Evolutionary conservation across 768 basidiomycete genomes (phyloP), one percentile per base, ranked within the genome.

Genomic region (Mycena rosella): DNA sequence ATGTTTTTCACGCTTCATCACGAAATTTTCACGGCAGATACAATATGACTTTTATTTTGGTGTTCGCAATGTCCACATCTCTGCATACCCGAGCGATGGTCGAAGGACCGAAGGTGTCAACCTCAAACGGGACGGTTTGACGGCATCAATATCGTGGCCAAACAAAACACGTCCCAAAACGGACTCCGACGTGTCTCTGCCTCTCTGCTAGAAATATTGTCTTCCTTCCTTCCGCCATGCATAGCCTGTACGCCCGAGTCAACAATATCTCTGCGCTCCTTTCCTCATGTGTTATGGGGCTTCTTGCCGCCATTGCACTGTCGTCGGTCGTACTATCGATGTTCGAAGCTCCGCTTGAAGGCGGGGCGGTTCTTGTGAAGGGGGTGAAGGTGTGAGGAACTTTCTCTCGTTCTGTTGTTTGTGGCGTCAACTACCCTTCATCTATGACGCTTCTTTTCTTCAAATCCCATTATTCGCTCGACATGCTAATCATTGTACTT

Each of bases 251-350:
- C 68, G 82, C 93, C 30, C 86, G 94, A 60, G 75, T 92, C 72
- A 95, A 93, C 80, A 92, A 91, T 77, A 76, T 88, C 71, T 91
- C 91, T 27, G 88, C 91, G 7, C 83, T 92, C 63, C 83, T 94
- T 65, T 92, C 92, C 8, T 88, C 91, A 18, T 94, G 91, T 74
- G 78, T 89, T 71, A 92, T 94, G 90, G 85, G 82, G 8, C 83
- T 95, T 26, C 83, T 95, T 42, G 88, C 80, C 0, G 85, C 88
- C 67, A 88, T 96, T 57, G 88, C 96, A 0, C 76, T 95, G 9
- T 92, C 93, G 3, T 91, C 94, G 0, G 85, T 93, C 68, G 61
- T 92, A 44, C 87, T 93, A 75, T 84, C 81, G 10, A 34, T 60
- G 32, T 65, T 71, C 26, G 66, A 64, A 7, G 83, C 88, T 15